A percentile compares a stretch with the other conserved stretches of the same genome.
phyloP scores from a whole-genome alignment of 1,139 yeast species.

The Suhomyces anneliseae region DNA sequence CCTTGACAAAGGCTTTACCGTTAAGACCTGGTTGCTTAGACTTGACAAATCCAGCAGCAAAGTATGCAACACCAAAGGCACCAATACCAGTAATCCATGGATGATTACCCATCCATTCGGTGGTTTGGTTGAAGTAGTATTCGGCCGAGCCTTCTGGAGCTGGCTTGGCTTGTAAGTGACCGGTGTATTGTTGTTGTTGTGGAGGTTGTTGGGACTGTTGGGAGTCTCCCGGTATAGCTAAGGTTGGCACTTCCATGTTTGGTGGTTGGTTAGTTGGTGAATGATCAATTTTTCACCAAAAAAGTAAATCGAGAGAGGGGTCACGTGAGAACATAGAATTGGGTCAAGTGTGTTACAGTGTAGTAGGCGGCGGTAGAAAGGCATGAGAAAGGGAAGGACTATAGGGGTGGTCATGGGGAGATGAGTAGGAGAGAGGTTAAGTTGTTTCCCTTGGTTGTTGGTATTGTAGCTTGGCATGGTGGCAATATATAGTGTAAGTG shows the following conservation, averaged over 20 bases:
- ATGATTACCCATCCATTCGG: conserved; percentile 68
- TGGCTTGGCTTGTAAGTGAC: conserved; percentile 41
- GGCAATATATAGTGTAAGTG: no score
- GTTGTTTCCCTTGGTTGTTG: no score
- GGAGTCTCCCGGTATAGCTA: conserved; percentile 59
- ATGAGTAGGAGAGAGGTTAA: no score
- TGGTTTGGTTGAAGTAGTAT: conserved; percentile 65
- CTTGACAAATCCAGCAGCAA: conserved; percentile 69
- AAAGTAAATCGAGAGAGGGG: not conserved
- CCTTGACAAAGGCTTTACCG: conserved; percentile 73
- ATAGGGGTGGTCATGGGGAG: no score
- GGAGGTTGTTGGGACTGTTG: conserved; percentile 17
- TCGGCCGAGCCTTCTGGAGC: conserved; percentile 56
- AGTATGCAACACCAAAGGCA: conserved; percentile 61
- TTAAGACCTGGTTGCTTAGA: conserved; percentile 70
- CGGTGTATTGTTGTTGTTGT: conserved; percentile 31
- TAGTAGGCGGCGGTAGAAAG: no score
- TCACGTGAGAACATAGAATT: conserved; percentile 1
- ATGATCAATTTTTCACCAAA: conserved; percentile 2
- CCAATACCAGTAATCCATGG: conserved; percentile 77
- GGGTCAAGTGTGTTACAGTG: no score
- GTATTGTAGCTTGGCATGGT: no score
- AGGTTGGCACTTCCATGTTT: conserved; percentile 54
- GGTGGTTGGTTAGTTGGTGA: not conserved
- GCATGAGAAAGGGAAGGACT: no score